These are phyloP conservation scores for Pyricularia sp. DNA, from an alignment of 2,329 filamentous ascomycete species.

Conservation along the genomic window DNA sequence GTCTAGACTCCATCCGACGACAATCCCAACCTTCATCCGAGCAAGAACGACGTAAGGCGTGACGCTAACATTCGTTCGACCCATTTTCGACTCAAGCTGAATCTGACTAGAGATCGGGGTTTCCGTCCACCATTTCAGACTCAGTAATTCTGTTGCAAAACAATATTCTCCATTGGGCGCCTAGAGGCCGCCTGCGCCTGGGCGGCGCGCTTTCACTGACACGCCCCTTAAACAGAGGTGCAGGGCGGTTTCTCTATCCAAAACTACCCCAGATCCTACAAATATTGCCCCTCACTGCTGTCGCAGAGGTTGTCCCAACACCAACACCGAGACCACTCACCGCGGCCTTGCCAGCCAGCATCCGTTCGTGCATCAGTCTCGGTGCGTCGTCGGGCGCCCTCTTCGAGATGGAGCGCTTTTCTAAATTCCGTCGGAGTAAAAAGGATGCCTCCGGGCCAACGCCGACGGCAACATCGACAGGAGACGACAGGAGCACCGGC, in stretches of 20 bases:
- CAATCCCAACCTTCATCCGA: neutral
- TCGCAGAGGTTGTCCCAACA: neutral
- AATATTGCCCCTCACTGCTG: neutral
- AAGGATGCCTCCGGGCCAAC: constrained; percentile 10
- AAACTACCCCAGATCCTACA: neutral
- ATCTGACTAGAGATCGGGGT: neutral
- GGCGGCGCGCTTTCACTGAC: neutral
- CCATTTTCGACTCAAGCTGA: neutral
- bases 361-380: neutral
- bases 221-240: neutral
- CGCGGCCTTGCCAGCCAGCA: neutral
- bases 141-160: neutral
- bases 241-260: neutral
- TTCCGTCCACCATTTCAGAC: neutral
- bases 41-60: neutral
- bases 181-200: neutral
- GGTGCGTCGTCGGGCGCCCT: neutral
- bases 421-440: constrained; percentile 18
- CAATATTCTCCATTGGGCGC: neutral
- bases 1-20: neutral
- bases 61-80: neutral
- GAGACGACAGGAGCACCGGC: constrained; percentile 4
- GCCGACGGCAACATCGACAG: constrained; percentile 2
- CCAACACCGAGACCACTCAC: neutral
- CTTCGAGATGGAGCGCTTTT: constrained; percentile 16